These are phyloP conservation scores for Nemania sp. DNA, from an alignment of 2,329 filamentous ascomycete species.

Conservation along the genomic window DNA sequence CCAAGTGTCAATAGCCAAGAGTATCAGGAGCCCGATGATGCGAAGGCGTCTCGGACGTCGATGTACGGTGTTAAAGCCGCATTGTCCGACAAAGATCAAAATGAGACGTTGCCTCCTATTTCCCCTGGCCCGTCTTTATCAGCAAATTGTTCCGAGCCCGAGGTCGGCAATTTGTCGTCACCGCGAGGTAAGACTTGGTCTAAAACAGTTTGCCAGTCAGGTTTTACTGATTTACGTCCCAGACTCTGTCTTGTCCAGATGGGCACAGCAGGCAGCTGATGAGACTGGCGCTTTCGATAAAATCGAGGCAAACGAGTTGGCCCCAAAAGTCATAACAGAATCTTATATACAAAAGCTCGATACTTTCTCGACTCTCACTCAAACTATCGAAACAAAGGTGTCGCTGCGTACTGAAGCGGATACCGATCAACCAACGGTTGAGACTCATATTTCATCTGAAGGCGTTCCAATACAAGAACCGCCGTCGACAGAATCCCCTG, in stretches of 20 bases:
- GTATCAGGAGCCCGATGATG: slow-evolving; percentile 2
- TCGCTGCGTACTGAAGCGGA: slow-evolving; percentile 42
- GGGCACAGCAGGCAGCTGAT: slow-evolving; percentile 44
- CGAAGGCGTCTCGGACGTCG: slow-evolving; percentile 29
- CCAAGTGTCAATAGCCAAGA: slow-evolving; percentile 6
- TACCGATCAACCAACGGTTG: slow-evolving; percentile 41
- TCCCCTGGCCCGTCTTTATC: slow-evolving; percentile 22
- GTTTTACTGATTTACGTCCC: slow-evolving; percentile 12
- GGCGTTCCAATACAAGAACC: slow-evolving; percentile 33
- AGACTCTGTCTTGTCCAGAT: slow-evolving; percentile 52
- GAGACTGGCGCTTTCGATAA: slow-evolving; percentile 41
- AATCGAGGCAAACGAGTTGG: slow-evolving; percentile 37
- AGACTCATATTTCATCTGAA: slow-evolving; percentile 44
- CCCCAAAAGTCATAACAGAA: slow-evolving; percentile 37
- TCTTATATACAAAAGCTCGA: slow-evolving; percentile 46
- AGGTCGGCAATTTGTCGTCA: slow-evolving; percentile 35
- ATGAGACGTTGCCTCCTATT: slow-evolving; percentile 24
- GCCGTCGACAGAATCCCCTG: slow-evolving; percentile 38
- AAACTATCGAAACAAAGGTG: slow-evolving; percentile 44
- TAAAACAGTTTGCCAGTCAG: not conserved
- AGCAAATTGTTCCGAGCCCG: slow-evolving; percentile 27
- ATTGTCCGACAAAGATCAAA: slow-evolving; percentile 29
- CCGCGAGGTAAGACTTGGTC: slow-evolving; percentile 39
- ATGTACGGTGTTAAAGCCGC: slow-evolving; percentile 33
- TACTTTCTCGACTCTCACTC: slow-evolving; percentile 47